These are phyloP conservation scores for Nannizzia gypsea DNA, from an alignment of 2,329 filamentous ascomycete species.

Conservation along the genomic window DNA sequence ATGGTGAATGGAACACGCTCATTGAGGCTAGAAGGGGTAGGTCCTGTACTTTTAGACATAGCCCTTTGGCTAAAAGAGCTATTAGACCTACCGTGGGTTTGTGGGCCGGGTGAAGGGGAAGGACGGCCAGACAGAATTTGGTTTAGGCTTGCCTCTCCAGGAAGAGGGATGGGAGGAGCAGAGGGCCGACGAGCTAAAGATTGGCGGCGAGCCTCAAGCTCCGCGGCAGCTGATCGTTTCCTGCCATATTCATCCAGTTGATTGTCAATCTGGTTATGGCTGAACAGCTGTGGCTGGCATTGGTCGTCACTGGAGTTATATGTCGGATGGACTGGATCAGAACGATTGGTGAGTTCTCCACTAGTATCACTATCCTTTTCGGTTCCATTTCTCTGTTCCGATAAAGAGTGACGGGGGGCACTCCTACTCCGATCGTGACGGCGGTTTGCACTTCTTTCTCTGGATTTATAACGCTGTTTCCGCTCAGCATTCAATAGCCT, in stretches of 20 bases:
- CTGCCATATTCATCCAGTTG: conserved; percentile 28
- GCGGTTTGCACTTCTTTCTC: conserved; percentile 33
- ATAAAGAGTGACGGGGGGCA: conserved; percentile 35
- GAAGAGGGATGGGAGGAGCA: conserved; percentile 68
- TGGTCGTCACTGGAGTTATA: not conserved
- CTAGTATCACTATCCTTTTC: not conserved
- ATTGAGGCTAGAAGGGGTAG: conserved; percentile 29
- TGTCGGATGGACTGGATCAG: not conserved
- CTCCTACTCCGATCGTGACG: conserved; percentile 36
- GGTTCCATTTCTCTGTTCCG: conserved; percentile 28
- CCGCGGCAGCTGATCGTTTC: conserved; percentile 65
- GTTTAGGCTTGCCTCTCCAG: conserved; percentile 37
- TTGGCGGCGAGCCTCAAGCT: conserved; percentile 76
- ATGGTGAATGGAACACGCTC: conserved; percentile 39
- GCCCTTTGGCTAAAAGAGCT: conserved; percentile 24
- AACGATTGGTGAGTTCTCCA: not conserved
- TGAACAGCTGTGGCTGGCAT: not conserved
- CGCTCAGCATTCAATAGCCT: conserved; percentile 35
- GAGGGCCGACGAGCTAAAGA: conserved; percentile 72
- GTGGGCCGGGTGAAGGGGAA: conserved; percentile 20
- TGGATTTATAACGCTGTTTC: conserved; percentile 34
- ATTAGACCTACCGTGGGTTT: conserved; percentile 32
- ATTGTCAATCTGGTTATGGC: not conserved
- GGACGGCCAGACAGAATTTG: not conserved
- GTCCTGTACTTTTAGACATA: conserved; percentile 24